Conservation (phyloP, 176 grass and related monocot genomes). For the Lolium multiflorum region DNA sequence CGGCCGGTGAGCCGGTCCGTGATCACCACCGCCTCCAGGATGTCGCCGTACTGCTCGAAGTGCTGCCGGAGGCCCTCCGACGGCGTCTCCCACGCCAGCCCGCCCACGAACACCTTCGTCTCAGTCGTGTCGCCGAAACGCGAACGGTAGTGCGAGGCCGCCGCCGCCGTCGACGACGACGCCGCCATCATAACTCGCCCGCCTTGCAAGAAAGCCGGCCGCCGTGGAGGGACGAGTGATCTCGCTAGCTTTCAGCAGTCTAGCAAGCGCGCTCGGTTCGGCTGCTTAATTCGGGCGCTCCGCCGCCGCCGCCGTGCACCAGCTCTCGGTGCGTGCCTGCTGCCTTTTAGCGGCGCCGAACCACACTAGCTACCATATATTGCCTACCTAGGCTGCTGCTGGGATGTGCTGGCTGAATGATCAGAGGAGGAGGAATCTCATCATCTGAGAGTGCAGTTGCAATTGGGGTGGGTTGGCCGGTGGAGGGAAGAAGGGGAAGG, state of each 20-base stretch:
- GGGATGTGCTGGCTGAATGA: conserved; percentile 49
- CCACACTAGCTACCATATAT: conserved; percentile 8
- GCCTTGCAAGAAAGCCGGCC: background rate
- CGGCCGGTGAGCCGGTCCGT: conserved; percentile 79
- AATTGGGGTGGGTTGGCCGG: background rate
- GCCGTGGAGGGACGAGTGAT: too few relatives aligned
- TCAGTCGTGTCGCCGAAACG: conserved; percentile 91
- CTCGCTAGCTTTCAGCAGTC: too few relatives aligned
- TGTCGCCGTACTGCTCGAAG: conserved; percentile 95
- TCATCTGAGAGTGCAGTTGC: conserved; percentile 13
- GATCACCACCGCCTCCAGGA: conserved; percentile 98
- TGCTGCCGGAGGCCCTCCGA: conserved; percentile 80
- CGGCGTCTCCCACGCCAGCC: conserved; percentile 91
- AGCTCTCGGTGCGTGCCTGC: background rate
- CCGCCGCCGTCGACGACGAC: conserved; percentile 25
- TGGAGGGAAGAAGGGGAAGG: background rate
- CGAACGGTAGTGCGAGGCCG: conserved; percentile 61
- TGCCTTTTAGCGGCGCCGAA: background rate
- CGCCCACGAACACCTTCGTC: conserved; percentile 99
- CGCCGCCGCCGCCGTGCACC: conserved; percentile 22
- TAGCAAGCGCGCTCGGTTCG: background rate
- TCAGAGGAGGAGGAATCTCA: conserved; percentile 43
- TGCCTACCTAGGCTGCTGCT: background rate
- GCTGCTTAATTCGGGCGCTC: background rate
- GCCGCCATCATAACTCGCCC: conserved; percentile 4